These are phyloP conservation scores for Coccinonectria pachysandricola DNA, from an alignment of 2,329 filamentous ascomycete genomes.

Conservation along the genomic window DNA sequence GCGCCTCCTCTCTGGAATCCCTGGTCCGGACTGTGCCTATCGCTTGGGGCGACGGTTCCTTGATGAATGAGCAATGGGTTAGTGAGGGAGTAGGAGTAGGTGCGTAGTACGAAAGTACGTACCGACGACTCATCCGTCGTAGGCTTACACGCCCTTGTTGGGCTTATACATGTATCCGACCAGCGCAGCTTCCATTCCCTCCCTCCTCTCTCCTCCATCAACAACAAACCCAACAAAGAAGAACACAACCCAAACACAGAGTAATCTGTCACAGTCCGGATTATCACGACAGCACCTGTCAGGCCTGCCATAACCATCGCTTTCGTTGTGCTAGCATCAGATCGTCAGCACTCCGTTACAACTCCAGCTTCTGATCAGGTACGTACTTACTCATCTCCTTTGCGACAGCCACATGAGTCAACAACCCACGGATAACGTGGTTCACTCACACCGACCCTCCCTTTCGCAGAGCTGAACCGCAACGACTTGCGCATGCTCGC, in stretches of 20 bases:
- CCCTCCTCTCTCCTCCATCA: conserved; percentile 32
- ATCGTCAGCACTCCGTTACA: conserved; percentile 15
- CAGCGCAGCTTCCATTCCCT: conserved; percentile 24
- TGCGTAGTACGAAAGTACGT: too few species aligned
- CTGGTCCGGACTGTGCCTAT: conserved; percentile 12
- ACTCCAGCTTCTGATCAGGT: conserved; percentile 20
- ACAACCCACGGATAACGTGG: too few species aligned
- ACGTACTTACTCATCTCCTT: too few species aligned
- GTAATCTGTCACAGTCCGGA: conserved; percentile 51
- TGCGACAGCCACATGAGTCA: conserved; percentile 16
- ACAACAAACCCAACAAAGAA: conserved; percentile 39
- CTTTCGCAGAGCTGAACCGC: too few species aligned
- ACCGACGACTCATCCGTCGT: conserved; percentile 2
- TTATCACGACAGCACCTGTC: conserved; percentile 43
- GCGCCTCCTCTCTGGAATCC: too few species aligned
- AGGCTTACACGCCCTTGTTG: conserved; percentile 15
- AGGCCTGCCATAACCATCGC: conserved; percentile 20
- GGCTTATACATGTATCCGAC: conserved; percentile 19
- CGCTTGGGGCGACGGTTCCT: conserved; percentile 2
- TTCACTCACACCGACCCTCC: too few species aligned
- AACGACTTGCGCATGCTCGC: too few species aligned
- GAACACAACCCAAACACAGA: conserved; percentile 42
- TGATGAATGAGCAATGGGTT: conserved; percentile 2
- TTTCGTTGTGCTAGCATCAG: conserved; percentile 16
- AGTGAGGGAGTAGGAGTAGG: too few species aligned